phyloP scores from a whole-genome alignment of 352 stramenopile species.

The Blastocystis sp. region DNA sequence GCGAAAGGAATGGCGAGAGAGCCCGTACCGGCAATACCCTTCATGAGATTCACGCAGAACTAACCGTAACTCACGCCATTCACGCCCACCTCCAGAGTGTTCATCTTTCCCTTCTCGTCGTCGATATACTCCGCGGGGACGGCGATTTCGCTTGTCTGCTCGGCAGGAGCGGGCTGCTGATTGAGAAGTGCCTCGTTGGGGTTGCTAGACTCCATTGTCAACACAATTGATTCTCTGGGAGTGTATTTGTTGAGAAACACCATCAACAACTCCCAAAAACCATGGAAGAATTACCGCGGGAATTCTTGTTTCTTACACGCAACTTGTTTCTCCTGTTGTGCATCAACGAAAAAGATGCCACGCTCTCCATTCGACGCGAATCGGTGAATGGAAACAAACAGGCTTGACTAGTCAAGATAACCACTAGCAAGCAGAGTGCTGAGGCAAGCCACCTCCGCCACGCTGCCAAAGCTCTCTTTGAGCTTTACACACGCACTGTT shows the following conservation, averaged over 20 bases:
- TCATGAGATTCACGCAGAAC: slow-evolving; percentile 69
- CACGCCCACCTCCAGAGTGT: slow-evolving; percentile 39
- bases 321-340: no score
- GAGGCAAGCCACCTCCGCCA: not conserved
- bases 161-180: not conserved
- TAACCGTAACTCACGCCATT: not conserved
- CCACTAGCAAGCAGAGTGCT: not conserved
- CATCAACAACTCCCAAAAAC: not conserved
- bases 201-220: not conserved
- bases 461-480: not conserved
- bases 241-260: not conserved
- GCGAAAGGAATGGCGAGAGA: slow-evolving; percentile 63
- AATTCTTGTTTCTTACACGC: not conserved
- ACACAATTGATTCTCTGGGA: no score
- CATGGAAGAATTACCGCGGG: not conserved
- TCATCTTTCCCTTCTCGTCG: slow-evolving; percentile 69
- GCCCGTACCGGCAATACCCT: slow-evolving; percentile 68
- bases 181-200: slow-evolving; percentile 9
- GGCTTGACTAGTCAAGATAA: not conserved
- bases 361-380: no score
- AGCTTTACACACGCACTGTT: not conserved
- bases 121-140: slow-evolving; percentile 40
- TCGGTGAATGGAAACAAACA: not conserved
- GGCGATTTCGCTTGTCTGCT: slow-evolving; percentile 6
- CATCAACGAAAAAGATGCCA: no score